Evolutionary conservation across 371 early-diverging fungal genomes (phyloP), one percentile per base, ranked within the genome.

Genomic region (Syncephalastrum racemosum): DNA sequence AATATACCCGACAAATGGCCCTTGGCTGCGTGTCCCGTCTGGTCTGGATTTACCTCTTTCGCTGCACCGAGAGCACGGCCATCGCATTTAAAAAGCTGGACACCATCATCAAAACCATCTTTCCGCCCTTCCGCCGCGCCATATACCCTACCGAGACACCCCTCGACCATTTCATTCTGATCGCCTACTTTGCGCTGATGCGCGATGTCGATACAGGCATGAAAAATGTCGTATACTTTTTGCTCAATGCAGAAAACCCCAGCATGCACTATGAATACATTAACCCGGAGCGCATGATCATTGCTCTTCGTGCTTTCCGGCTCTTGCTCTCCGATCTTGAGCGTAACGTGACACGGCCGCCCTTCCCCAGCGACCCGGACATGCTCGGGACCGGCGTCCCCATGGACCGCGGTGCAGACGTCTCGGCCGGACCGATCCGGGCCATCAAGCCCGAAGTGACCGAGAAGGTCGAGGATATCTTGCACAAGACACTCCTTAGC

Each of bases 11-110:
- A 4, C 73, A 76, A 19, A 75, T 89, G 24, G 86, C 93, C 0
- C 66, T 97, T 55, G 86, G 86, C 6, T 94, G 93, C 54, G 70
- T 96, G 0, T 78, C 87, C 20, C 88, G 96, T 7, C 71, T 97
- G 40, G 63, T 92, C 19, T 98, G 99, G 99, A 93, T 93, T 2
- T 96, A 94, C 59, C 67, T 97, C 13, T 95, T 91, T 68, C 87
- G 97, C 46, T 94, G 90, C 60, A 79, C 81, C 4, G 95, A 94
- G 53, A 73, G 89, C 31, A 79, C 81, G 5, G 63, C 77, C 12
- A 73, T 66, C 8, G 75, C 84, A 0, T 76, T 81, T 27, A 85
- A 86, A 54, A 73, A 81, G 39, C 65, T 91, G 15, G 92, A 90
- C 53, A 62, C 60, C 2, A 73, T 92, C 39, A 75, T 89, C 44